A percentile compares a stretch with the other conserved stretches of the same genome.
phyloP scores from a whole-genome alignment of 1,139 yeast genomes.

The Hyphopichia fennica region DNA sequence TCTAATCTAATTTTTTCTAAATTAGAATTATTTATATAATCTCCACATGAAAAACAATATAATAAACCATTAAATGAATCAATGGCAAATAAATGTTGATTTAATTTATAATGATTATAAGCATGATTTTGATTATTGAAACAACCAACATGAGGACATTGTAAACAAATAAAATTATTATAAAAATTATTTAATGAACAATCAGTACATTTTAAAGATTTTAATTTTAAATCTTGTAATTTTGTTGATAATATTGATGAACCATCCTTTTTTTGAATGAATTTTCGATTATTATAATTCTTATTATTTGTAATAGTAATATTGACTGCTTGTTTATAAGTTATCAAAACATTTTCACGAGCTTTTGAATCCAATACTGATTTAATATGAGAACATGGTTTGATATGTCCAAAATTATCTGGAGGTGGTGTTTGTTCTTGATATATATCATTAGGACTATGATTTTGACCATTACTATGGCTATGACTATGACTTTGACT shows the following conservation, averaged over 20 bases:
- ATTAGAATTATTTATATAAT: slow-evolving; percentile 61
- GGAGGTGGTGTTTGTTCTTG: slow-evolving; percentile 18
- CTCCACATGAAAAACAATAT: slow-evolving; percentile 77
- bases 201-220: slow-evolving; percentile 50
- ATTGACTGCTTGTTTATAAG: slow-evolving; percentile 60
- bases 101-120: slow-evolving; percentile 54
- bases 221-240: slow-evolving; percentile 39
- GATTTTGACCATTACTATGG: neutral
- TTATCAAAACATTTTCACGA: slow-evolving; percentile 52
- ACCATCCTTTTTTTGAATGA: slow-evolving; percentile 32
- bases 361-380: slow-evolving; percentile 57
- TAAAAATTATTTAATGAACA: slow-evolving; percentile 49
- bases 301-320: slow-evolving; percentile 34
- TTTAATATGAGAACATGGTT: slow-evolving; percentile 55
- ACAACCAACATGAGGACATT: slow-evolving; percentile 85
- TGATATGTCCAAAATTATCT: slow-evolving; percentile 31
- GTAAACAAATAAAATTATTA: slow-evolving; percentile 67
- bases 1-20: slow-evolving; percentile 53
- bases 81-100: slow-evolving; percentile 75
- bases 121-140: slow-evolving; percentile 53
- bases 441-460: neutral
- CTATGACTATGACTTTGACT: neutral
- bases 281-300: slow-evolving; percentile 11
- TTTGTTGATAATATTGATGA: slow-evolving; percentile 27
- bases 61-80: slow-evolving; percentile 59